Evolutionary conservation across 148 eudicot genomes (phyloP).

Genomic region (Beta vulgaris): DNA sequence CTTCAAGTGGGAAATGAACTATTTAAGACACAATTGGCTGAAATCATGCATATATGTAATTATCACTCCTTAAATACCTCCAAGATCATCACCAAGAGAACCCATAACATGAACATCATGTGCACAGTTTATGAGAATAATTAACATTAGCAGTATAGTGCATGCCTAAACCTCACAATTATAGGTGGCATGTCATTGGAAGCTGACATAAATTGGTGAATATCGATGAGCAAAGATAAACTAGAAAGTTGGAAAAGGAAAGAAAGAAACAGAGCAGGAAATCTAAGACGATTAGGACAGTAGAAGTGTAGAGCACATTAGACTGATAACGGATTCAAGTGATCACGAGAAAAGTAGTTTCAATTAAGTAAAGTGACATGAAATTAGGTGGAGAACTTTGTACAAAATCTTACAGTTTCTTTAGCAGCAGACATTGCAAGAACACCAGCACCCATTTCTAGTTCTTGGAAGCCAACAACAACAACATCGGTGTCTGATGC

Average conservation of each 20-base stretch:
- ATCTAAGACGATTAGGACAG: background rate
- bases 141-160: background rate
- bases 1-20: background rate
- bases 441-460: slow-evolving; percentile 99
- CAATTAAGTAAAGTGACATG: background rate
- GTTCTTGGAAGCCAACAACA: slow-evolving; percentile 91
- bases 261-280: background rate
- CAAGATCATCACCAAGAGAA: background rate
- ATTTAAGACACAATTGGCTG: background rate
- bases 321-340: background rate
- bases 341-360: background rate
- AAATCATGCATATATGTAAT: no score
- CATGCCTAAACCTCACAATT: slow-evolving; percentile 1
- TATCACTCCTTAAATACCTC: background rate
- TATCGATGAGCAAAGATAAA: background rate
- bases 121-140: background rate
- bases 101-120: background rate
- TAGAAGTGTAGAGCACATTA: background rate
- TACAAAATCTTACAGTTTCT: slow-evolving; percentile 69
- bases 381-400: no score
- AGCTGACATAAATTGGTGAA: slow-evolving; percentile 3
- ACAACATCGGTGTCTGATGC: slow-evolving; percentile 69
- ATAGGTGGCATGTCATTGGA: background rate
- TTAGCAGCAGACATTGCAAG: slow-evolving; percentile 98
- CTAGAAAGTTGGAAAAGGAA: background rate